phyloP scores from a whole-genome alignment of 495 filamentous ascomycete species.

The Neohortaea acidophila region DNA sequence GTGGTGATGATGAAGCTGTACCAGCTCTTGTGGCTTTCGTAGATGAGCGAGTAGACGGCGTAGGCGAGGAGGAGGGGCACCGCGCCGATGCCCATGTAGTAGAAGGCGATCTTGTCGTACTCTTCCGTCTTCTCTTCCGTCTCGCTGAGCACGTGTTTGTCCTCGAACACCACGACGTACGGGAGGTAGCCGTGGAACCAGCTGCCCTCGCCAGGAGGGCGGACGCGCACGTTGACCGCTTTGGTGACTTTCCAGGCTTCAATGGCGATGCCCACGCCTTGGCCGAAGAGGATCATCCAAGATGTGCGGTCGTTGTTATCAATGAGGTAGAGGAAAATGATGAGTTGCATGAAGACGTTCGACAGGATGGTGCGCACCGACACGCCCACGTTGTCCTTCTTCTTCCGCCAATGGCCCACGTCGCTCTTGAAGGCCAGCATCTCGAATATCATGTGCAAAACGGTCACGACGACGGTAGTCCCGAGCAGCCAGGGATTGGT shows the following conservation, averaged over 20 bases:
- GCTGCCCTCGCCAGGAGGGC: conserved; percentile 47
- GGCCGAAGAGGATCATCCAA: conserved; percentile 95
- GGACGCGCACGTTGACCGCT: conserved; percentile 75
- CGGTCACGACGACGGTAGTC: conserved; percentile 67
- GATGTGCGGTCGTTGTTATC: conserved; percentile 95
- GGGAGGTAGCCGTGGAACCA: conserved; percentile 41
- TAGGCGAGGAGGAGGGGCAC: conserved; percentile 80
- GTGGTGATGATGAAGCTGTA: conserved; percentile 87
- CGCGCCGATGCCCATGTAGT: conserved; percentile 84
- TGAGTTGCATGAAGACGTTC: conserved; percentile 92
- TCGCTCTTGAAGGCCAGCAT: conserved; percentile 94
- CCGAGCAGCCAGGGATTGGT: conserved; percentile 83
- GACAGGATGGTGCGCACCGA: conserved; percentile 90
- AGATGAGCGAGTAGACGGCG: conserved; percentile 74
- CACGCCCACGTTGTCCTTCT: conserved; percentile 96
- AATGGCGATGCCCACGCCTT: conserved; percentile 83
- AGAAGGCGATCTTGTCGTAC: conserved; percentile 94
- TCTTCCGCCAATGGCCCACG: conserved; percentile 94
- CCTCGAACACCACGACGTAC: conserved; percentile 76
- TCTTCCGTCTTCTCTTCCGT: conserved; percentile 96
- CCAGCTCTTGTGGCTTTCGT: conserved; percentile 96
- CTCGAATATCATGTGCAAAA: conserved; percentile 91
- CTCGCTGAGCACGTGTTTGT: conserved; percentile 89
- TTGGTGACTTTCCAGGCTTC: conserved; percentile 99
- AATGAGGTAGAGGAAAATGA: conserved; percentile 96